Evolutionary conservation across 1,139 yeast species (phyloP), one percentile per base, ranked within the genome.

Genomic region (Candida sanyaensis): DNA sequence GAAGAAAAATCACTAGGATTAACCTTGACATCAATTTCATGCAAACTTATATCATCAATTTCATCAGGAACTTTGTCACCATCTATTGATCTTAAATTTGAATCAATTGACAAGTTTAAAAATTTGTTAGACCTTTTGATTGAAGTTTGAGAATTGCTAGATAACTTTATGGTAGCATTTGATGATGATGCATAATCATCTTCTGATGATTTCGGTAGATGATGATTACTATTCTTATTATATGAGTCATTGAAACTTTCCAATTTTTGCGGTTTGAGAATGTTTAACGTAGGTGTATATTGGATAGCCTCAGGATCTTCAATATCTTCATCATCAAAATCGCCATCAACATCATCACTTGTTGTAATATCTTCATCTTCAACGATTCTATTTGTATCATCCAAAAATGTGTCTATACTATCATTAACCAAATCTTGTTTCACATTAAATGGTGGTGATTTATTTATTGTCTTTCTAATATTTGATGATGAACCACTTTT

Each of bases 91-190:
- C 45, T 46, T 23, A 51, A 40, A 42, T 46, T 52, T 5, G 56
- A 66, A 53, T 75, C 78, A 26, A 74, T 72, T n/a, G 78, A 73
- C 23, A 78, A 65, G 53, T 77, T 77, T 47, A 78, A 58, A 54
- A 67, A 78, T 51, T 79, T 78, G 13, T 77, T 70, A 1, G 82
- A 77, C 43, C 81, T 59, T 47, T 72, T 73, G 29, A 75, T 72
- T 21, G 76, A 69, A 9, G 66, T 60, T 44, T 52, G 56, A 7
- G 56, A 52, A 30, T 47, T 46, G 31, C 13, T 46, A 12, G 31
- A 37, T 13, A 49, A 34, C 23, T 41, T 48, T 13, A 47, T 41
- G n/a, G 50, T 46, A 24, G 52, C 42, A 32, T 44, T 48, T 21
- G 54, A 50, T 5, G 46, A 31, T 21, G 40, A 39, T 9, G 29